phyloP scores from a whole-genome alignment of 2,329 filamentous ascomycete species.

The Colletotrichum abscissum region DNA sequence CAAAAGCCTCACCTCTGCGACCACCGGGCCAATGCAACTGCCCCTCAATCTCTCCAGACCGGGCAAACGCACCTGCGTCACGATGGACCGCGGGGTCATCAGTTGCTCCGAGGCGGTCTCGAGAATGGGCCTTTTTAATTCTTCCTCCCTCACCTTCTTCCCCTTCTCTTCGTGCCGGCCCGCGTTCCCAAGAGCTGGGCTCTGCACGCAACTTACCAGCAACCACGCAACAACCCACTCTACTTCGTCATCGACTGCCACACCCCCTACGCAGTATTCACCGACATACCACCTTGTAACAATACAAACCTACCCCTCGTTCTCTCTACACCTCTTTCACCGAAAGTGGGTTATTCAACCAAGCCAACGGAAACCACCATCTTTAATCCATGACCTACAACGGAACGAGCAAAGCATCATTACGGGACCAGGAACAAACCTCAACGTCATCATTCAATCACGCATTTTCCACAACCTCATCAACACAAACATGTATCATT shows the following conservation, averaged over 20 bases:
- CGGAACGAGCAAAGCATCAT: constrained; percentile 33
- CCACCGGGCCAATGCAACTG: constrained; percentile 1
- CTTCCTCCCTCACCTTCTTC: background rate
- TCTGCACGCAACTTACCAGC: constrained; percentile 17
- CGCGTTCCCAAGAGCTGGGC: constrained; percentile 32
- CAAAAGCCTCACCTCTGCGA: constrained; percentile 13
- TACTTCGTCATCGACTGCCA: constrained; percentile 26
- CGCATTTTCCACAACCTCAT: background rate
- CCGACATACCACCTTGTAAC: constrained; percentile 18
- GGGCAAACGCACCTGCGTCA: constrained; percentile 5
- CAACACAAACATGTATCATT: constrained; percentile 19
- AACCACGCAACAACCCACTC: constrained; percentile 14
- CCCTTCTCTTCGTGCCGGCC: constrained; percentile 29
- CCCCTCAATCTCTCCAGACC: background rate
- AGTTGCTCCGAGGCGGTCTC: background rate
- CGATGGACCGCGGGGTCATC: background rate
- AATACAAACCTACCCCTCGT: background rate
- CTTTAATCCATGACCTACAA: constrained; percentile 35
- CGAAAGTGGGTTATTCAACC: background rate
- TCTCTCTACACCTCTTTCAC: background rate
- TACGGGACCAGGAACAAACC: constrained; percentile 23
- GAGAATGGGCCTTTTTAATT: background rate
- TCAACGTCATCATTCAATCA: constrained; percentile 17
- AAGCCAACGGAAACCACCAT: background rate
- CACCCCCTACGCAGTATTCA: constrained; percentile 17